Base-by-base conservation (phyloP, 768 basidiomycete species). In the Hygrophoropsis aurantiaca region DNA sequence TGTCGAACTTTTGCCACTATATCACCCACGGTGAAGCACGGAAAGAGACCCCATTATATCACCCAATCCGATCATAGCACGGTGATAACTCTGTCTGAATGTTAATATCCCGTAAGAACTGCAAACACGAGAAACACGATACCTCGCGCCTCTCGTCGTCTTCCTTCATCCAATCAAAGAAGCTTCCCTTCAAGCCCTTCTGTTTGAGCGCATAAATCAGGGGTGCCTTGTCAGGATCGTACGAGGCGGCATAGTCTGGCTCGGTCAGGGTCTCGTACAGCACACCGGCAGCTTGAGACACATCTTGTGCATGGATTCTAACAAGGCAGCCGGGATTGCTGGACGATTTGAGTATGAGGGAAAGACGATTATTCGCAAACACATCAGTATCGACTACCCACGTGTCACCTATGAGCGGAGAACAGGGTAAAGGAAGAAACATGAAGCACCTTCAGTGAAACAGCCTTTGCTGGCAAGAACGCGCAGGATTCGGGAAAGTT, bases 281-380 rank as follows among this genome's bases (percentile, higher is more conserved):
- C 8, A 49, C 49, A 5, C n/a, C 23, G 3, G 56, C 57, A 23
- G 45, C 55, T 38, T 44, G 44, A 11, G 50, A 40, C 11, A 47
- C 39, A 41, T 60, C 52, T 20, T 52, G 51, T 2, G 46, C 23
- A 8, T 44, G 25, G 15, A 52, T 27, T 9, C 46, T 47, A 0
- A 47, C 42, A 8, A 58, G 44, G 11, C 42, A 55, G 4, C 52
- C 53, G 0, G 48, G 11, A 23, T 47, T 34, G 18, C 43, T 58
- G 24, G 7, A 42, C 10, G 58, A 56, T 34, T 47, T 52, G 7
- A 62, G 55, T 1, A 61, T 38, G 8, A 65, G 56, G 2, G 68
- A 69, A 21, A 68, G 53, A n/a, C 64, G 68, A 36, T 63, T 69
- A 43, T 68, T 69, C 10, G 65, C 60, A 49, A 65, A 69, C 0